Base-by-base conservation (phyloP, 768 basidiomycete species). In the Trametopsis cervina region DNA sequence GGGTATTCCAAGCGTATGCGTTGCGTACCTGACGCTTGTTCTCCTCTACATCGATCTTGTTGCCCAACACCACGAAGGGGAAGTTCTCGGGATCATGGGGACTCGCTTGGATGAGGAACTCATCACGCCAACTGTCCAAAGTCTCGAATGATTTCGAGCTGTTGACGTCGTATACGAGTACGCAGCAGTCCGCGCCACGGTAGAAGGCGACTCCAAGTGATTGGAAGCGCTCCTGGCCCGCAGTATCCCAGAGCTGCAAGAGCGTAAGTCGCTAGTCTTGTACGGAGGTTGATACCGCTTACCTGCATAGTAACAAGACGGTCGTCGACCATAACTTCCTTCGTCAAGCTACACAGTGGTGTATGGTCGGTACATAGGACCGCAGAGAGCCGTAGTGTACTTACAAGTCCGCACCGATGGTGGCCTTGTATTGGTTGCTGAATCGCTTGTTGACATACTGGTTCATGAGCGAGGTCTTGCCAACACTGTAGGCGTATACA, bases 361-460 rank as follows among this genome's bases (percentile, higher is more conserved):
- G 18, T 37, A 15, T 29, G 39, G 23, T 35, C 25, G 36, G 46
- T 53, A 24, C 52, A 37, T 22, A 33, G 24, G 41, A 40, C 20
- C n/a, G 50, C 47, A 55, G 57, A 42, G 59, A 64, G 63, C 55
- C 50, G 39, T 46, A 38, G 56, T 49, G 42, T 29, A 20, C 23
- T 40, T 69, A 91, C 89, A 94, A 94, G 78, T 94, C 91, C 51
- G 92, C 92, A 50, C 92, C 92, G 63, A 95, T 95, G 53, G 96
- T 98, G 15, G 96, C 96, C 73, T 98, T 98, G 80, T 99, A 99
- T 72, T 97, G 95, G 71, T 94, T 96, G 67, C 89, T 92, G 70
- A 98, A 99, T 53, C 96, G 87, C 69, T 97, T 98, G 81, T 97
- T 98, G 56, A 99, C 96, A 73, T 96, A 98, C 71, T 99, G 96